These are phyloP conservation scores for Lobulomyces angularis DNA, from an alignment of 192 early-diverging fungal genomes.

Conservation along the genomic window DNA sequence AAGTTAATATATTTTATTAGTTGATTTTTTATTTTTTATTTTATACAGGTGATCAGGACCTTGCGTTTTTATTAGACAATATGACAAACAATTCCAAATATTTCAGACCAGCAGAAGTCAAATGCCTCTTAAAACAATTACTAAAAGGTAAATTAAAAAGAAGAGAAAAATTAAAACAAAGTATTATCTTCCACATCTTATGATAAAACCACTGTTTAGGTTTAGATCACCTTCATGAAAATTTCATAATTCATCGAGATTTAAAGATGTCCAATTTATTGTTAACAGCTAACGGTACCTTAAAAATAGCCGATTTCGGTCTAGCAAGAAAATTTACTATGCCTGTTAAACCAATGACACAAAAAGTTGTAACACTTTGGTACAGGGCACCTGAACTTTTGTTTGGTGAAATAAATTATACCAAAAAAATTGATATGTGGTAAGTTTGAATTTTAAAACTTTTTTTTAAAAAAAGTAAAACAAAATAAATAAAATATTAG, in stretches of 20 bases:
- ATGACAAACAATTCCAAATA: conserved; percentile 8
- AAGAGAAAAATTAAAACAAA: no score
- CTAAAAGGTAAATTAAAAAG: no score
- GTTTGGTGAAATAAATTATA: conserved; percentile 78
- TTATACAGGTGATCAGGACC: conserved; percentile 17
- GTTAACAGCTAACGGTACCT: conserved; percentile 71
- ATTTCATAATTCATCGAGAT: conserved; percentile 42
- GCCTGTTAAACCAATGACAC: conserved; percentile 67
- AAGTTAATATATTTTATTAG: conserved; percentile 26
- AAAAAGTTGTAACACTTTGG: conserved; percentile 91
- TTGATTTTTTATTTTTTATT: neutral
- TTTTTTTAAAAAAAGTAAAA: neutral
- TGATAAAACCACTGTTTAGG: neutral
- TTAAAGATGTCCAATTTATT: conserved; percentile 92
- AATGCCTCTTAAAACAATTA: no score
- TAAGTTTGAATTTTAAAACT: conserved; percentile 4
- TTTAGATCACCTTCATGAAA: conserved; percentile 2
- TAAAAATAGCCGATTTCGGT: conserved; percentile 95
- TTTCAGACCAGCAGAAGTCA: no score
- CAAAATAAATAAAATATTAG: conserved; percentile 24
- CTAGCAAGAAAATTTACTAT: conserved; percentile 68
- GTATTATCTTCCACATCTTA: no score
- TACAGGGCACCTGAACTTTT: conserved; percentile 90
- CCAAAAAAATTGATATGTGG: conserved; percentile 78
- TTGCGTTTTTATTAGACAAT: conserved; percentile 34